Conservation (phyloP, 345 rosid genomes). For the Gossypium herbaceum region DNA sequence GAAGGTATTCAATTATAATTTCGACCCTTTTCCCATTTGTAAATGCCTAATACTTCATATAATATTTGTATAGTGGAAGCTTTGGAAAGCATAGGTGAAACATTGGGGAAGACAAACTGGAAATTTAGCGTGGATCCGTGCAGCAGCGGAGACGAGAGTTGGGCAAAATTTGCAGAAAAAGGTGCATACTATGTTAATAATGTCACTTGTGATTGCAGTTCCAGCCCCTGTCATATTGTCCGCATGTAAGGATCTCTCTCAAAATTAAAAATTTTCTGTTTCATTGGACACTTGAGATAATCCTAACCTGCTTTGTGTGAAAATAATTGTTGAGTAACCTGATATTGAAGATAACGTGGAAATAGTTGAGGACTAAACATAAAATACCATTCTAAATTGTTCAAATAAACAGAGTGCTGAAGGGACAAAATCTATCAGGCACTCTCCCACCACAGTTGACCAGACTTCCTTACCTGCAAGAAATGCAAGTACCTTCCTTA, state of each 20-base stretch:
- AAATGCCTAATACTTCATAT: neutral
- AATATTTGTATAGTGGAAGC: conserved; percentile 33
- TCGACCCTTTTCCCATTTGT: neutral
- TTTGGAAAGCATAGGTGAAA: conserved; percentile 35
- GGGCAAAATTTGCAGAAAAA: conserved; percentile 12
- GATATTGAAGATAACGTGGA: too few species aligned
- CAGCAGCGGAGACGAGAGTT: conserved; percentile 12
- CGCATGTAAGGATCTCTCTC: neutral
- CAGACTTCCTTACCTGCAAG: conserved; percentile 37
- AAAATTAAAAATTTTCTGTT: neutral
- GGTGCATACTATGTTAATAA: neutral
- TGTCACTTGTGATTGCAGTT: conserved; percentile 42
- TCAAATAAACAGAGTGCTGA: neutral
- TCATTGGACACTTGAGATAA: too few species aligned
- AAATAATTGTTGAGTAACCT: too few species aligned
- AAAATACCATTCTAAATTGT: too few species aligned
- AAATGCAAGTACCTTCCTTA: conserved; percentile 31
- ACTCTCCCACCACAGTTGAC: conserved; percentile 25
- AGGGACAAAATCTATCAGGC: neutral
- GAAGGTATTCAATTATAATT: conserved; percentile 28
- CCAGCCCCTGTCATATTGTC: conserved; percentile 34
- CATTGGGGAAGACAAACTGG: conserved; percentile 42
- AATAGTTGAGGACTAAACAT: too few species aligned
- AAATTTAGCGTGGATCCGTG: conserved; percentile 52
- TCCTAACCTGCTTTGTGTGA: too few species aligned